Percentiles rank a stretch among this genome's conserved stretches.
Conservation (phyloP, 2,329 filamentous ascomycete species). For the Colletotrichum nymphaeae region DNA sequence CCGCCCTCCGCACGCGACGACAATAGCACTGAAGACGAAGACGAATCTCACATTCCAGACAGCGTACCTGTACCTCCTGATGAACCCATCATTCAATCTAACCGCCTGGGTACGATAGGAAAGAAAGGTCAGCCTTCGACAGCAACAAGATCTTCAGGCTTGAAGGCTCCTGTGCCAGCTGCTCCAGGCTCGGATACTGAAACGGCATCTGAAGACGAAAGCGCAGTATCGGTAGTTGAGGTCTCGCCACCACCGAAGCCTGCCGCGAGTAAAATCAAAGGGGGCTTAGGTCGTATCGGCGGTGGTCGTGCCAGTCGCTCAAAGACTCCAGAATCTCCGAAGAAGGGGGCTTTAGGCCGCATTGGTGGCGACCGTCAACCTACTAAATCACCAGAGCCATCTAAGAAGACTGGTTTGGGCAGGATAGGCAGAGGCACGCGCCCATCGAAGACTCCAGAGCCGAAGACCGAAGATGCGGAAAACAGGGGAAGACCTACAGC, state of each 20-base stretch:
- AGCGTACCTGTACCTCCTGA: constrained; percentile 37
- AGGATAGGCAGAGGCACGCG: constrained; percentile 44
- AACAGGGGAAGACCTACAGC: constrained; percentile 32
- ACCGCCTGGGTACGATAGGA: constrained; percentile 51
- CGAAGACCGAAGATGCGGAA: constrained; percentile 3
- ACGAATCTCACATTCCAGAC: constrained; percentile 37
- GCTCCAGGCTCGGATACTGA: constrained; percentile 57
- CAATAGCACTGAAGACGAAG: constrained; percentile 48
- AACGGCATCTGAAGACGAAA: constrained; percentile 52
- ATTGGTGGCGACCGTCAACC: constrained; percentile 50
- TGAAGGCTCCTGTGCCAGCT: constrained; percentile 34
- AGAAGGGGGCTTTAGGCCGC: constrained; percentile 51
- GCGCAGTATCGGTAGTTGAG: neutral
- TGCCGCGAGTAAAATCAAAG: neutral
- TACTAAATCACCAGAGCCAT: constrained; percentile 26
- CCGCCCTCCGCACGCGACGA: constrained; percentile 40
- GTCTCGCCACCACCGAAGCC: neutral
- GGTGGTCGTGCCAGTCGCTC: neutral
- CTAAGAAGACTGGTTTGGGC: constrained; percentile 43
- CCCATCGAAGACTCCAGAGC: constrained; percentile 4
- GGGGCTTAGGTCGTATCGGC: neutral
- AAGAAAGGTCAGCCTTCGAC: constrained; percentile 44
- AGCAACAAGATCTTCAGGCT: constrained; percentile 39
- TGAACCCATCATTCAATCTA: constrained; percentile 35
- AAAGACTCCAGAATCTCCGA: constrained; percentile 30